Conservation (phyloP, 1,284 basidiomycete genomes). For the Leccinum fuscescens region DNA sequence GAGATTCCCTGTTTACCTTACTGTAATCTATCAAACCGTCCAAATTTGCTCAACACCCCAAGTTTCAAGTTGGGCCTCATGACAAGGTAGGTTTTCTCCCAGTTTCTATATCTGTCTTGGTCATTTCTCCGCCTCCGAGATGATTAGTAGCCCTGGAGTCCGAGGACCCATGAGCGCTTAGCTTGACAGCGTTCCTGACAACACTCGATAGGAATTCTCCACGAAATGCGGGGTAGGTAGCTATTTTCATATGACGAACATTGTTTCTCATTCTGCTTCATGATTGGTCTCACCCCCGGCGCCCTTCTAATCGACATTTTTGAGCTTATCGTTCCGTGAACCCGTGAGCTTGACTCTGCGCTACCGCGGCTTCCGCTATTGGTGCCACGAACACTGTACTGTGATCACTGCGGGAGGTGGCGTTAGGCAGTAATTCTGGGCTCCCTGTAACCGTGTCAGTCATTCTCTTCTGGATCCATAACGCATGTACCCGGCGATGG, state of each 20-base stretch:
- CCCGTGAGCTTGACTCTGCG: background rate
- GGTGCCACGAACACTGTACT: background rate
- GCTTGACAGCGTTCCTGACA: slow-evolving; percentile 7
- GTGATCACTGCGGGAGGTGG: background rate
- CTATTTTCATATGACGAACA: slow-evolving; percentile 3
- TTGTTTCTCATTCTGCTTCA: background rate
- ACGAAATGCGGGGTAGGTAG: slow-evolving; percentile 6
- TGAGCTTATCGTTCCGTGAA: background rate
- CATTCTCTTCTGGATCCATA: background rate
- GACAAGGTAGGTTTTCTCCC: background rate
- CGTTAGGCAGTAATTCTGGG: background rate
- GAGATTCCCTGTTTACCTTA: background rate
- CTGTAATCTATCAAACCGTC: background rate
- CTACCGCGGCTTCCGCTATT: background rate
- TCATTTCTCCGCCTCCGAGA: background rate
- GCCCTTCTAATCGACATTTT: background rate
- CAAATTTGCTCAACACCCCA: background rate
- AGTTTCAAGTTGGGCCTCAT: background rate
- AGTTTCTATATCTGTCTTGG: background rate
- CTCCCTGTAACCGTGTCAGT: background rate
- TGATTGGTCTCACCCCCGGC: background rate
- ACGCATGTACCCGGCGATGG: background rate
- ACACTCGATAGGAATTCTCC: background rate
- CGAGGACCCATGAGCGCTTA: background rate
- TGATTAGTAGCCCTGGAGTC: slow-evolving; percentile 3